phyloP scores from a whole-genome alignment of 1,284 basidiomycete genomes.

The Cutaneotrichosporon sp. region DNA sequence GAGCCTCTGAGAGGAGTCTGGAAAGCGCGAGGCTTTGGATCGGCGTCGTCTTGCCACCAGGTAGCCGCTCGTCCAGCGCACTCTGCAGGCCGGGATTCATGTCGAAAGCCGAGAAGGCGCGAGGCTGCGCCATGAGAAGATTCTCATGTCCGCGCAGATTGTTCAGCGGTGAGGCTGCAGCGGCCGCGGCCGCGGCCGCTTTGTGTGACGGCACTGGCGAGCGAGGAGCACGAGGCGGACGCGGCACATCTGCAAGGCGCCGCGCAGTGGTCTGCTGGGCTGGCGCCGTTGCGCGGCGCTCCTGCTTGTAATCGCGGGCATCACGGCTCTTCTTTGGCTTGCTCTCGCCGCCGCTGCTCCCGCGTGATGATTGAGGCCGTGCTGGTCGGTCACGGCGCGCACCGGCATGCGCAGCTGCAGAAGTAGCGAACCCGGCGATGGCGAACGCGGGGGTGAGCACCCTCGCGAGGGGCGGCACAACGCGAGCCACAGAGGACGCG shows the following conservation, averaged over 20 bases:
- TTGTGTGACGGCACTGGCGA: not conserved
- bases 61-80: slow-evolving; percentile 58
- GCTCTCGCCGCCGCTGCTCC: too few relatives aligned
- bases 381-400: not conserved
- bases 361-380: too few relatives aligned
- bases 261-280: slow-evolving; percentile 1
- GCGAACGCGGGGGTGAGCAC: slow-evolving; percentile 25
- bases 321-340: too few relatives aligned
- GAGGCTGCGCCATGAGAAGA: slow-evolving; percentile 14
- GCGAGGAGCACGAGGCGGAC: not conserved
- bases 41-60: slow-evolving; percentile 53
- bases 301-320: not conserved
- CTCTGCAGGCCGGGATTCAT: slow-evolving; percentile 60
- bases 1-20: slow-evolving; percentile 51
- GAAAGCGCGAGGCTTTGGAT: slow-evolving; percentile 69
- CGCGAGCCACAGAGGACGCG: slow-evolving; percentile 15
- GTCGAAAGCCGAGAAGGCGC: slow-evolving; percentile 23
- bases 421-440: not conserved
- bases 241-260: slow-evolving; percentile 2
- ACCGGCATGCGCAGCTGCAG: not conserved
- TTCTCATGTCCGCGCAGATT: slow-evolving; percentile 2
- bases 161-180: not conserved
- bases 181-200: not conserved
- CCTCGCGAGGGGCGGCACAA: slow-evolving; percentile 22
- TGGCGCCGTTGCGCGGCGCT: not conserved